phyloP scores from a whole-genome alignment of 768 basidiomycete genomes.

The Tulasnella sp. region DNA sequence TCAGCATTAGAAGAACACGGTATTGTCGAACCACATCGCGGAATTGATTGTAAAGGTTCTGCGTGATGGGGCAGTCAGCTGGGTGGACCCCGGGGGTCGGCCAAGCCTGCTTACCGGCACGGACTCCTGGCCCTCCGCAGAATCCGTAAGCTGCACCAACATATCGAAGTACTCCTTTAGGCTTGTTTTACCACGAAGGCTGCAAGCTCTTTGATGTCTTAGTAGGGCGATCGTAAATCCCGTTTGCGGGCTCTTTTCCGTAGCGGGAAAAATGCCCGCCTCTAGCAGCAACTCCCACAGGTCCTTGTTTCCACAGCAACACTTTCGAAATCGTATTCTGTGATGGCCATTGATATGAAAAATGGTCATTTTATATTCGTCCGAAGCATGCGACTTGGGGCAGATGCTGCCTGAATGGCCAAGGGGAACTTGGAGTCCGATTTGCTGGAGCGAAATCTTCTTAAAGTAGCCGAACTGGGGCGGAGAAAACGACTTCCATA shows the following conservation, averaged over 20 bases:
- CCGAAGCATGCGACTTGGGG: neutral
- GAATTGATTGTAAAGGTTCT: neutral
- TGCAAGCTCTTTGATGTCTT: neutral
- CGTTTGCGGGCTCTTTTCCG: neutral
- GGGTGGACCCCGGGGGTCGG: too few species aligned
- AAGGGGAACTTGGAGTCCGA: neutral
- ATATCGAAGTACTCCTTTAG: neutral
- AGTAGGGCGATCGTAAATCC: neutral
- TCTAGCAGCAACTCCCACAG: neutral
- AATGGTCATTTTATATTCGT: neutral
- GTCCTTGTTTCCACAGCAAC: neutral
- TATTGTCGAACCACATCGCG: neutral
- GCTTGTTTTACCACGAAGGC: neutral
- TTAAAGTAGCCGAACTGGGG: neutral
- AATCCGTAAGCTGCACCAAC: neutral
- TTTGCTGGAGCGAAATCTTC: neutral
- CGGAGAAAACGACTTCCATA: neutral
- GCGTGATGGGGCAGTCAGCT: neutral
- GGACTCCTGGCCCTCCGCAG: neutral
- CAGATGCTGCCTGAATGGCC: neutral
- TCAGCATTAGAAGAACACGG: neutral
- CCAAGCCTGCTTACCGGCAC: neutral
- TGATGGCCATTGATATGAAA: neutral
- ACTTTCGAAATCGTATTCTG: neutral
- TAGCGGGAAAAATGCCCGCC: neutral